Conservation (phyloP, 1,284 basidiomycete genomes). For the Rhodotorula sp. region DNA sequence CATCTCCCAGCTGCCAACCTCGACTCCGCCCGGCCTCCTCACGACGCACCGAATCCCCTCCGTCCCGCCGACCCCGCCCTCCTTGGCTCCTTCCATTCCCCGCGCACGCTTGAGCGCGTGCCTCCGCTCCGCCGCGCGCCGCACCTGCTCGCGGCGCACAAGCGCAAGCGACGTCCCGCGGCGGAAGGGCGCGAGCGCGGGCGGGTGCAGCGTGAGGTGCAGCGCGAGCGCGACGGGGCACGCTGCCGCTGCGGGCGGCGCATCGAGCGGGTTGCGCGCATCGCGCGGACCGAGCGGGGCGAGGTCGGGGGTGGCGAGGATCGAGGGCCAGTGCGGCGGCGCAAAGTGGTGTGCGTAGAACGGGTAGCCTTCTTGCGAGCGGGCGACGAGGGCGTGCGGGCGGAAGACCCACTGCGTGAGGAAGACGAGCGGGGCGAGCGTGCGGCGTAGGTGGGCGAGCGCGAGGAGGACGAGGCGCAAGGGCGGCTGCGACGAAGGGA, state of each 20-base stretch:
- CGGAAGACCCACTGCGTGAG: slow-evolving; percentile 68
- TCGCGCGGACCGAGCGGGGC: slow-evolving; percentile 12
- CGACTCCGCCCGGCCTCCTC: slow-evolving; percentile 20
- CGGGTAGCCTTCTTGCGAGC: slow-evolving; percentile 38
- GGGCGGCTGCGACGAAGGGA: slow-evolving; percentile 23
- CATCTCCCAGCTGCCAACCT: slow-evolving; percentile 34
- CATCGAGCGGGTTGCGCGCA: slow-evolving; percentile 3
- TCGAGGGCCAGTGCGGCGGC: slow-evolving; percentile 58
- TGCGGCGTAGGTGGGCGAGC: slow-evolving; percentile 58
- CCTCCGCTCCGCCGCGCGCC: not conserved
- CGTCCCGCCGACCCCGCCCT: not conserved
- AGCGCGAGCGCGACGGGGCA: slow-evolving; percentile 52
- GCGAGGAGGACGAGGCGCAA: slow-evolving; percentile 50
- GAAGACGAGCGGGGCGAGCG: slow-evolving; percentile 60
- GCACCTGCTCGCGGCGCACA: slow-evolving; percentile 29
- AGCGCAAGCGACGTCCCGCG: slow-evolving; percentile 44
- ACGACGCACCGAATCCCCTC: slow-evolving; percentile 31
- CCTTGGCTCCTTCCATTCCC: not conserved
- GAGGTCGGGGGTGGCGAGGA: slow-evolving; percentile 52
- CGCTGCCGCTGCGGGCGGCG: not conserved
- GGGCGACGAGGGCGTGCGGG: slow-evolving; percentile 42
- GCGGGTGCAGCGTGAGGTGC: slow-evolving; percentile 55
- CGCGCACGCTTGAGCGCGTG: not conserved
- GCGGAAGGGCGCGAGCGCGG: slow-evolving; percentile 46
- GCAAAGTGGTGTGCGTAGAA: slow-evolving; percentile 53